Conservation (phyloP, 768 basidiomycete species). For the Sarcodon aspratus region DNA sequence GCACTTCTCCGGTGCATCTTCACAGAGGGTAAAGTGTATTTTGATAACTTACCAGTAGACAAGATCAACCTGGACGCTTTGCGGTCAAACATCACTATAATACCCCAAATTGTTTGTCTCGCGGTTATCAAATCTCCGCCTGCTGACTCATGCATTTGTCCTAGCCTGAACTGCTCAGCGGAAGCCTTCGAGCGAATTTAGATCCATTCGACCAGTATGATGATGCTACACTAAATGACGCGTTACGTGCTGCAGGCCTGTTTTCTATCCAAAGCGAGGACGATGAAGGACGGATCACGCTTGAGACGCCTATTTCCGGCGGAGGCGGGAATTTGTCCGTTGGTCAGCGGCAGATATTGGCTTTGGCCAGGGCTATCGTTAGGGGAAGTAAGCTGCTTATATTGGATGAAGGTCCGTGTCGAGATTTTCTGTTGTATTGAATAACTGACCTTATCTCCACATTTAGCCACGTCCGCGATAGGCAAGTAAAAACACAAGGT, state of each 20-base stretch:
- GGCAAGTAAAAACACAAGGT: constrained; percentile 12
- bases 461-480: constrained; percentile 32
- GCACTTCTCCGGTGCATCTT: constrained; percentile 43
- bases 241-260: constrained; percentile 35
- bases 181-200: constrained; percentile 45
- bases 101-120: constrained; percentile 38
- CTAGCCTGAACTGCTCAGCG: constrained; percentile 40
- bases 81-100: constrained; percentile 43
- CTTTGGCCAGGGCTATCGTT: constrained; percentile 47
- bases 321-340: constrained; percentile 39
- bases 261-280: constrained; percentile 26
- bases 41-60: constrained; percentile 35
- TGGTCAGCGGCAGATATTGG: constrained; percentile 51
- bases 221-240: constrained; percentile 38
- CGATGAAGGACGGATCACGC: constrained; percentile 25
- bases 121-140: background rate
- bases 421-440: background rate
- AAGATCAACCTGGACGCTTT: constrained; percentile 41
- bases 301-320: constrained; percentile 32
- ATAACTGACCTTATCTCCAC: background rate
- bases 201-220: constrained; percentile 49
- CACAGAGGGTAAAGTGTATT: constrained; percentile 38
- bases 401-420: constrained; percentile 38
- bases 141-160: constrained; percentile 5
- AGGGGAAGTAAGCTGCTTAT: constrained; percentile 46